A percentile compares a stretch with the other conserved stretches of the same genome.
phyloP scores from a whole-genome alignment of 495 filamentous ascomycete genomes.

The Bathelium albidoporum region DNA sequence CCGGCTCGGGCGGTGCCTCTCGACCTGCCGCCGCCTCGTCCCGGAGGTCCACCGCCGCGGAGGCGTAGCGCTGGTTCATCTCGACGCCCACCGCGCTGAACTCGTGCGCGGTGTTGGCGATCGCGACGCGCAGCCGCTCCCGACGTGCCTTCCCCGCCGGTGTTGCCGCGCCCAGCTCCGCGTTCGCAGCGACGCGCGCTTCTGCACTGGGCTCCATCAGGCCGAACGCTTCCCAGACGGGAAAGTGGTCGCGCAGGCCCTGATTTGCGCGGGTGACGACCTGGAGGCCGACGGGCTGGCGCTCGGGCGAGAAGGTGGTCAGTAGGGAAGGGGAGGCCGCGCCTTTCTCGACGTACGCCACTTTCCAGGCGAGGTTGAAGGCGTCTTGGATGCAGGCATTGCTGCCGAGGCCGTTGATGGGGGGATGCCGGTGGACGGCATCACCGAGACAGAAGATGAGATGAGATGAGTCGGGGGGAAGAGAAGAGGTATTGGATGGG shows the following conservation, averaged over 20 bases:
- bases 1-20: not conserved
- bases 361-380: conserved; percentile 48
- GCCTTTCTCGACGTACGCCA: conserved; percentile 40
- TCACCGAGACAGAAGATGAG: conserved; percentile 42
- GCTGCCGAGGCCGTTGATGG: conserved; percentile 40
- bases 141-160: conserved; percentile 30
- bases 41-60: conserved; percentile 16
- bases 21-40: conserved; percentile 18
- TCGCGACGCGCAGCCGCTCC: conserved; percentile 26
- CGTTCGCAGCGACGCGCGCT: conserved; percentile 23
- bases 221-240: conserved; percentile 39
- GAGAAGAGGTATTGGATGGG: no score
- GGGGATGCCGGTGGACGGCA: conserved; percentile 44
- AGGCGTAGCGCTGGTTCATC: conserved; percentile 44
- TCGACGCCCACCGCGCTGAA: conserved; percentile 40
- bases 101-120: conserved; percentile 37
- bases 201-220: conserved; percentile 25
- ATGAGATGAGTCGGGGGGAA: no score
- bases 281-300: conserved; percentile 38
- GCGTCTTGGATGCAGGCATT: conserved; percentile 49
- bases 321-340: conserved; percentile 33
- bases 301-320: conserved; percentile 40
- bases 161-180: conserved; percentile 29
- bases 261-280: conserved; percentile 43
- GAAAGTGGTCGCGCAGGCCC: conserved; percentile 36